phyloP scores from a whole-genome alignment of 2,329 filamentous ascomycete genomes.

The Claviceps arundinis region DNA sequence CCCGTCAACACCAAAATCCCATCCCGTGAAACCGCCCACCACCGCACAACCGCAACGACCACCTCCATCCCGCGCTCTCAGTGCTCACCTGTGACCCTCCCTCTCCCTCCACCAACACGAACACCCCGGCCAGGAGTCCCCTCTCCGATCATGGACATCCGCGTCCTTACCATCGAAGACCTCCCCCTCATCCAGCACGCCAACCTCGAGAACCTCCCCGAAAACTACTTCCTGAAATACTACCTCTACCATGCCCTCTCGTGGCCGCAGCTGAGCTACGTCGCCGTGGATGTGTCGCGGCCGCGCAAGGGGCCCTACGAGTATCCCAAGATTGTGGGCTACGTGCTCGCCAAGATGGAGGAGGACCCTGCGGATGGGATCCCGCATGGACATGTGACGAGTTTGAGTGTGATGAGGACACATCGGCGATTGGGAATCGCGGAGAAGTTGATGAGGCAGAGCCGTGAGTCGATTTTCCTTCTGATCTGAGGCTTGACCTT shows the following conservation, averaged over 20 bases:
- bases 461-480: slow-evolving; percentile 46
- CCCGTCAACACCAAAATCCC: too few relatives aligned
- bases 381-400: slow-evolving; percentile 92
- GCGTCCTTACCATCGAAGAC: slow-evolving; percentile 68
- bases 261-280: slow-evolving; percentile 94
- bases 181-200: slow-evolving; percentile 91
- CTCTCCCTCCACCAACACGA: too few relatives aligned
- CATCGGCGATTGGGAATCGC: slow-evolving; percentile 83
- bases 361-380: slow-evolving; percentile 88
- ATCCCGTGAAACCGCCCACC: too few relatives aligned
- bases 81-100: too few relatives aligned
- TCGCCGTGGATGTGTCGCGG: slow-evolving; percentile 82
- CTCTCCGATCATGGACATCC: slow-evolving; percentile 65
- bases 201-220: slow-evolving; percentile 96
- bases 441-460: slow-evolving; percentile 95
- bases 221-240: slow-evolving; percentile 99
- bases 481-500: too few relatives aligned
- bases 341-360: slow-evolving; percentile 99
- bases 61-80: too few relatives aligned
- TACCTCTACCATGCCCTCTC: slow-evolving; percentile 98
- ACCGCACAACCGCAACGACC: too few relatives aligned
- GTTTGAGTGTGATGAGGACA: slow-evolving; percentile 88
- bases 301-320: slow-evolving; percentile 68
- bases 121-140: background rate
- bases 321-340: slow-evolving; percentile 95